These are phyloP conservation scores for Crithidia acanthocephali DNA, from an alignment of 208 protist genomes.

Conservation along the genomic window DNA sequence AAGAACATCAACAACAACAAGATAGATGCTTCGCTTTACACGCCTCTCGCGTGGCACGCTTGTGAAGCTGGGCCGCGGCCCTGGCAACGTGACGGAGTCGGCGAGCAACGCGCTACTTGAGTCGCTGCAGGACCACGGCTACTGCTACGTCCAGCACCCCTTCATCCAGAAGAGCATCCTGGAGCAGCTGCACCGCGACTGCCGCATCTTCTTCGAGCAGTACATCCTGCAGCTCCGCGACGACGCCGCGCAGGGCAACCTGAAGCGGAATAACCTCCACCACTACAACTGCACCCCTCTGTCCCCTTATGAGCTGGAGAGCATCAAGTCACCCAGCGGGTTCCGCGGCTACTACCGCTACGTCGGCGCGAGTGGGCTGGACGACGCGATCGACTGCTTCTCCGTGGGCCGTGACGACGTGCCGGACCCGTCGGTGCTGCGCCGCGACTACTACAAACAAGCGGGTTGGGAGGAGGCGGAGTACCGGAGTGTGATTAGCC, in stretches of 20 bases:
- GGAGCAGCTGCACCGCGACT: slow-evolving; percentile 86
- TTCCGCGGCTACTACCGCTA: slow-evolving; percentile 90
- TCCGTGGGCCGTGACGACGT: slow-evolving; percentile 83
- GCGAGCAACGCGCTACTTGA: slow-evolving; percentile 87
- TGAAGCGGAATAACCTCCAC: slow-evolving; percentile 46
- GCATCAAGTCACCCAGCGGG: slow-evolving; percentile 65
- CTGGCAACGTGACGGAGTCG: slow-evolving; percentile 75
- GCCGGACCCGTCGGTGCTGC: slow-evolving; percentile 62
- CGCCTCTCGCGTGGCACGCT: slow-evolving; percentile 57
- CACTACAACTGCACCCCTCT: slow-evolving; percentile 73
- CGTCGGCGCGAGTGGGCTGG: slow-evolving; percentile 78
- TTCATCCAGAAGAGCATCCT: slow-evolving; percentile 88
- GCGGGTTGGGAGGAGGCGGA: slow-evolving; percentile 73
- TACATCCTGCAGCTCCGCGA: slow-evolving; percentile 62
- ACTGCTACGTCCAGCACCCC: slow-evolving; percentile 91
- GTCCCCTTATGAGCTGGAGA: slow-evolving; percentile 74
- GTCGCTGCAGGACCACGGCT: slow-evolving; percentile 85
- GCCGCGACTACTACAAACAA: slow-evolving; percentile 69
- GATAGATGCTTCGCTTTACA: slow-evolving; percentile 48
- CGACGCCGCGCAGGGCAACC: slow-evolving; percentile 26
- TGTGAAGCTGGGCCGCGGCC: slow-evolving; percentile 81
- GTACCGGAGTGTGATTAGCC: slow-evolving; percentile 73
- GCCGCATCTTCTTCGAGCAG: slow-evolving; percentile 87
- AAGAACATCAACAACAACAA: slow-evolving; percentile 17
- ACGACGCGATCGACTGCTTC: slow-evolving; percentile 91